Conservation (phyloP, 1,284 basidiomycete species). For the Melampsora occidentalis region DNA sequence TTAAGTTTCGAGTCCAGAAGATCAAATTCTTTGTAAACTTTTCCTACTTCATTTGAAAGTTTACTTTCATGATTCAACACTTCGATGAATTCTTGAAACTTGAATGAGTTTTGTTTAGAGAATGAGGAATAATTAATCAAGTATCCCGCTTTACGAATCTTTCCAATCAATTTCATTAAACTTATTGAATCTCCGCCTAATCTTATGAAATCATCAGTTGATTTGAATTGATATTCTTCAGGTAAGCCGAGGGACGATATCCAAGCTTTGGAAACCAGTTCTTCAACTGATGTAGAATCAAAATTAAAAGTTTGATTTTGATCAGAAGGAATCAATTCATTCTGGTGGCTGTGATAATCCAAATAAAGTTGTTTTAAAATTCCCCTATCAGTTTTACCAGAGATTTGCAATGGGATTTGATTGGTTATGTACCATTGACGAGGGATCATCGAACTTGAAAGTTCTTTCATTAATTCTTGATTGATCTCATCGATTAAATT, state of each 20-base stretch:
- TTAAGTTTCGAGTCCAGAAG: too few relatives aligned
- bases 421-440: conserved; percentile 47
- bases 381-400: conserved; percentile 49
- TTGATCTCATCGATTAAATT: conserved; percentile 42
- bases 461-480: conserved; percentile 34
- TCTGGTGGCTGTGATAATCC: conserved; percentile 38
- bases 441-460: conserved; percentile 48
- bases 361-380: conserved; percentile 37
- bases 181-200: conserved; percentile 50
- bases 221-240: conserved; percentile 31
- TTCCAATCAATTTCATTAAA: conserved; percentile 47
- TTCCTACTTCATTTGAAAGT: too few relatives aligned
- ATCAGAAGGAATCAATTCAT: background rate
- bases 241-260: conserved; percentile 42
- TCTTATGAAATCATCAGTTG: conserved; percentile 47
- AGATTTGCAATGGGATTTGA: conserved; percentile 47
- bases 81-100: background rate
- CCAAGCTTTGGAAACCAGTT: conserved; percentile 46
- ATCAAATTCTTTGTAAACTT: too few relatives aligned
- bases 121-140: conserved; percentile 44
- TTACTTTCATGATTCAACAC: too few relatives aligned
- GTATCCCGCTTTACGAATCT: conserved; percentile 41
- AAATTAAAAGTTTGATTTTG: background rate
- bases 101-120: conserved; percentile 11
- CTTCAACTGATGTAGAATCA: conserved; percentile 20